phyloP scores from a whole-genome alignment of 257 asterid genomes.

The Nicotiana benthamiana region DNA sequence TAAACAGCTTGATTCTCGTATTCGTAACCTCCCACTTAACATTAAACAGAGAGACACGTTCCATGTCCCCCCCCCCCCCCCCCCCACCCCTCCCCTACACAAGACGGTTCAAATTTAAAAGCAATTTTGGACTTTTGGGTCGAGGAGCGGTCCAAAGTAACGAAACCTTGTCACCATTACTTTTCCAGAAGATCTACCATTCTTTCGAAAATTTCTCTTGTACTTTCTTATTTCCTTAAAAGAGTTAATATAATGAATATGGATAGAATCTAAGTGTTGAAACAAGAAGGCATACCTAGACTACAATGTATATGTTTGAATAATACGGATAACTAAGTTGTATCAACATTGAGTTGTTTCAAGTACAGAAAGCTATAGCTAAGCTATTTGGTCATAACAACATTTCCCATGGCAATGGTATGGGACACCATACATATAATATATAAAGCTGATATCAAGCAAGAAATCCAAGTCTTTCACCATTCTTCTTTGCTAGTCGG shows the following conservation, averaged over 20 bases:
- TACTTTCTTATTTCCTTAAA: background rate
- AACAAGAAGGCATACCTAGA: background rate
- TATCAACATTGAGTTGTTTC: background rate
- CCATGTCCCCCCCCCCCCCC: too few species aligned
- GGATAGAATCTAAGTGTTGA: background rate
- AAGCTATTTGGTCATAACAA: background rate
- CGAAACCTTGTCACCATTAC: background rate
- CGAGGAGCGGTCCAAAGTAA: too few species aligned
- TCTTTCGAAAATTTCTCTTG: background rate
- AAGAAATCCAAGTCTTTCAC: constrained; percentile 78
- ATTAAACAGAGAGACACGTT: too few species aligned
- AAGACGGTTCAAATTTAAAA: too few species aligned
- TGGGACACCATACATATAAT: background rate
- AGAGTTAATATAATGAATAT: background rate
- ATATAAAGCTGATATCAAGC: constrained; percentile 33
- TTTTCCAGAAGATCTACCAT: background rate
- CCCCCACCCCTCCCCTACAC: too few species aligned
- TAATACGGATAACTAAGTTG: background rate
- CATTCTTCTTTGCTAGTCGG: constrained; percentile 88
- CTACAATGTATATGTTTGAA: constrained; percentile 5
- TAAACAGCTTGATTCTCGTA: too few species aligned
- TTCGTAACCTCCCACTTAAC: too few species aligned
- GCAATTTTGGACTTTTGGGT: too few species aligned
- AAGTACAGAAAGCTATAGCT: constrained; percentile 1
- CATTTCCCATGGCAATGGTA: background rate